Evolutionary conservation across 1,284 basidiomycete species (phyloP).

Genomic region (Golubevia sp.): DNA sequence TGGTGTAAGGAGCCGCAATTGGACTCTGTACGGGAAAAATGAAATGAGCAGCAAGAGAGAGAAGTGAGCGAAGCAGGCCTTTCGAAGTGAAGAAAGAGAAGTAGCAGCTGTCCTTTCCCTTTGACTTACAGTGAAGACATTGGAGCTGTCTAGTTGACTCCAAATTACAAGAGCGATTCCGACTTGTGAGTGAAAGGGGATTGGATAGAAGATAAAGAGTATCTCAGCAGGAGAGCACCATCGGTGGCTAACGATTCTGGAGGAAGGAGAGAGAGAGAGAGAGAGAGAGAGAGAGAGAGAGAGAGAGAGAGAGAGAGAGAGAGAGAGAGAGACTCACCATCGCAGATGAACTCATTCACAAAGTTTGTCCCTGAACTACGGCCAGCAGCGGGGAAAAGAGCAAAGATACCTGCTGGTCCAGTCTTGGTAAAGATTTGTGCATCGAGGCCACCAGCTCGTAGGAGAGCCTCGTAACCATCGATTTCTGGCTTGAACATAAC

Average conservation of each 20-base stretch:
- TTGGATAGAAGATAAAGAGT: too few species aligned
- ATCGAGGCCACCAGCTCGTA: conserved; percentile 31
- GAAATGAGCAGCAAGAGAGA: too few species aligned
- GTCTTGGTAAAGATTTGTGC: conserved; percentile 28
- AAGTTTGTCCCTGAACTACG: conserved; percentile 28
- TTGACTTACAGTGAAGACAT: not conserved
- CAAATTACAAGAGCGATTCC: conserved; percentile 40
- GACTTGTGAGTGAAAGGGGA: too few species aligned
- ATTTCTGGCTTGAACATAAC: conserved; percentile 32
- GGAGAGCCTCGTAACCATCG: conserved; percentile 28
- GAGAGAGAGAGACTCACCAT: too few species aligned
- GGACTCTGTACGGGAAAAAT: conserved; percentile 38
- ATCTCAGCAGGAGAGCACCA: too few species aligned
- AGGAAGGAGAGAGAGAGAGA: too few species aligned
- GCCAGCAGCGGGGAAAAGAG: conserved; percentile 36
- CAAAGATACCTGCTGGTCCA: conserved; percentile 38
- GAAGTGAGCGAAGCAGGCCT: too few species aligned
- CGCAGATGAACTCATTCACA: conserved; percentile 40
- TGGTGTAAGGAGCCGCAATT: conserved; percentile 34
- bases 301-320: too few species aligned
- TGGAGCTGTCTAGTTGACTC: conserved; percentile 29
- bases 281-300: too few species aligned
- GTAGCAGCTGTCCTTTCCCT: too few species aligned
- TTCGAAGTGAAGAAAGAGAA: too few species aligned
- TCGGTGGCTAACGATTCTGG: too few species aligned